These are phyloP conservation scores for Clonostachys sp. DNA, from an alignment of 2,329 filamentous ascomycete species.

Conservation along the genomic window DNA sequence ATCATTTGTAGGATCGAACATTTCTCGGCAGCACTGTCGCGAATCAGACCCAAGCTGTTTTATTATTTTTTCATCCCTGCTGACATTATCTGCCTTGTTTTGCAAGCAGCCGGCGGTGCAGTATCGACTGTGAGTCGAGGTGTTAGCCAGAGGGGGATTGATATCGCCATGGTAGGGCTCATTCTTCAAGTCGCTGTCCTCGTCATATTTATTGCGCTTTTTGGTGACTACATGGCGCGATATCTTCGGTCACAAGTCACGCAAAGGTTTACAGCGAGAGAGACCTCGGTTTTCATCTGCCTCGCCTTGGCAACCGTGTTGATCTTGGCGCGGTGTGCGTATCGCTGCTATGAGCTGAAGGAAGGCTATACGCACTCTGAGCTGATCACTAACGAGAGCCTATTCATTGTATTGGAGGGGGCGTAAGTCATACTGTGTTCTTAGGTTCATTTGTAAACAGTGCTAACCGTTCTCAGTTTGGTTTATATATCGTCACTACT, in stretches of 20 bases:
- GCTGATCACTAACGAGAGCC: slow-evolving; percentile 43
- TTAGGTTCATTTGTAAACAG: not conserved
- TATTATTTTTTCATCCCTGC: slow-evolving; percentile 45
- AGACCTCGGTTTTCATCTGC: slow-evolving; percentile 43
- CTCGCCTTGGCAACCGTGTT: slow-evolving; percentile 48
- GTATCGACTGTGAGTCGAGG: slow-evolving; percentile 39
- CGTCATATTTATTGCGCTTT: slow-evolving; percentile 41
- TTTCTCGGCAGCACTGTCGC: slow-evolving; percentile 29
- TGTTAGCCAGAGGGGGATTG: slow-evolving; percentile 31
- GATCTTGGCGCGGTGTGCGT: slow-evolving; percentile 58
- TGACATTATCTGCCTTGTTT: slow-evolving; percentile 47
- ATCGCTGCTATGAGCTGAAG: slow-evolving; percentile 60
- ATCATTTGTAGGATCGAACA: slow-evolving; percentile 25
- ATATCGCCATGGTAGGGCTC: slow-evolving; percentile 42
- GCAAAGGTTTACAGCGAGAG: slow-evolving; percentile 9
- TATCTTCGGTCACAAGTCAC: slow-evolving; percentile 19
- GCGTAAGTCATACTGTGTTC: slow-evolving; percentile 21
- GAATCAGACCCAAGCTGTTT: slow-evolving; percentile 31
- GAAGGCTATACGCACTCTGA: slow-evolving; percentile 51
- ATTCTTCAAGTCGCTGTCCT: slow-evolving; percentile 54
- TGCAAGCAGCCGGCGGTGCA: slow-evolving; percentile 52
- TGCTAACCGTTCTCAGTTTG: slow-evolving; percentile 11
- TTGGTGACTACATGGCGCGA: slow-evolving; percentile 41
- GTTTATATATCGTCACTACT: slow-evolving; percentile 25
- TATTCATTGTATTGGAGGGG: slow-evolving; percentile 52